Evolutionary conservation across 371 early-diverging fungal genomes (phyloP), one percentile per base, ranked within the genome.

Genomic region (Mucor indicus): DNA sequence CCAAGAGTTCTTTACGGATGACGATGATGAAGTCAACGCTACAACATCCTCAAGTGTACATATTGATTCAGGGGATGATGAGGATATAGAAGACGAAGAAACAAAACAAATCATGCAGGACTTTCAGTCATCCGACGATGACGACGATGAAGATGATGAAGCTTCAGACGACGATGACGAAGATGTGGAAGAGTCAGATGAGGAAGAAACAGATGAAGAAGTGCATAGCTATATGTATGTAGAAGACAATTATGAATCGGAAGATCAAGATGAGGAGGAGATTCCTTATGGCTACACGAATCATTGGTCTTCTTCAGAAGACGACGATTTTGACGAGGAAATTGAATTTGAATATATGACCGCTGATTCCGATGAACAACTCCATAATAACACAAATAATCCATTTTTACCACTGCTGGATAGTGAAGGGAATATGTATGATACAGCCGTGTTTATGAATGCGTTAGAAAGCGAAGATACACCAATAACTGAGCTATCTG

Each of bases 1-100:
- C 1, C 52, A 61, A 24, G 58, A 52, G 23, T 49, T 59, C 7
- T 59, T 59, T 12, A 53, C 59, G 11, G 49, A 53, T 31, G 53
- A 61, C 0, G 45, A 23, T 7, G 38, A 47, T 5, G 44, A 46
- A 29, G 4, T 30, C 3, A 39, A 29, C 17, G 13, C 37, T 22
- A 23, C 17, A 20, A 31, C 44, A 0, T 54, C 47, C 6, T 64
- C 66, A 0, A 68, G 66, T 42, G 57, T 61, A 5, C 69, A 68
- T 33, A 61, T 75, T 17, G 72, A 69, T 39, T 72, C 68, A 2
- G 76, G 64, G 8, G 75, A 72, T 21, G 69, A 69, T 44, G 72
- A 69, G 19, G 64, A 67, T 33, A 55, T 69, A 15, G 76, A 75
- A 39, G 44, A 57, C 23, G 62, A 55, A 30, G 72, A 75, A 46